Conservation (phyloP, 129 eudicot genomes). For the Scalesia atractyloides region DNA sequence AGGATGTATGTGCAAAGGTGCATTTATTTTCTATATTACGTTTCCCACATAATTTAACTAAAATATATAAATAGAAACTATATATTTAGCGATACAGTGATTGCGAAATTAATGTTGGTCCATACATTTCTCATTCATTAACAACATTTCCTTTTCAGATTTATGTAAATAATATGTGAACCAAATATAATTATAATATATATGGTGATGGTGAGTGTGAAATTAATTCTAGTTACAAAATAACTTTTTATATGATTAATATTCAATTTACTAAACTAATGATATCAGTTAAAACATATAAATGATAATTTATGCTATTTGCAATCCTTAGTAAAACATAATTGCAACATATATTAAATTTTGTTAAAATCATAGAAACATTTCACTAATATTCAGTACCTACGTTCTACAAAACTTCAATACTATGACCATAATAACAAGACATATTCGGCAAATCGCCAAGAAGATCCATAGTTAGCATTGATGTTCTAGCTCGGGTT, state of each 20-base stretch:
- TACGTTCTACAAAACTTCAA: conserved; percentile 25
- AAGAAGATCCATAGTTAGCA: conserved; percentile 73
- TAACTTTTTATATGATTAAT: background rate
- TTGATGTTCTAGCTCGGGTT: conserved; percentile 48
- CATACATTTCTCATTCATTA: background rate
- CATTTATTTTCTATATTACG: background rate
- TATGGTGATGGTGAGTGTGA: background rate
- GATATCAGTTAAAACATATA: too few species aligned
- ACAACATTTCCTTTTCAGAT: background rate
- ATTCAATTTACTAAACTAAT: too few species aligned
- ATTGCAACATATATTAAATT: background rate
- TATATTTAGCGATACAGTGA: background rate
- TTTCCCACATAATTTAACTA: background rate
- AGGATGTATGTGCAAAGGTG: too few species aligned
- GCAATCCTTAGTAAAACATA: too few species aligned
- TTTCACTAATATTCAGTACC: background rate
- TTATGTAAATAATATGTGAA: background rate
- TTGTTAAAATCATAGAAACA: background rate
- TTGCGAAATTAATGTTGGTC: background rate
- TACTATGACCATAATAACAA: conserved; percentile 9
- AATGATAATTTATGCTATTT: too few species aligned
- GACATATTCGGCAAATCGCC: conserved; percentile 51
- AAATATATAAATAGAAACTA: background rate
- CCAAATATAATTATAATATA: background rate
- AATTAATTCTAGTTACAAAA: too few species aligned